Evolutionary conservation across 345 rosid genomes (phyloP), one percentile per base, ranked within the genome.

Genomic region (Viola odorata): DNA sequence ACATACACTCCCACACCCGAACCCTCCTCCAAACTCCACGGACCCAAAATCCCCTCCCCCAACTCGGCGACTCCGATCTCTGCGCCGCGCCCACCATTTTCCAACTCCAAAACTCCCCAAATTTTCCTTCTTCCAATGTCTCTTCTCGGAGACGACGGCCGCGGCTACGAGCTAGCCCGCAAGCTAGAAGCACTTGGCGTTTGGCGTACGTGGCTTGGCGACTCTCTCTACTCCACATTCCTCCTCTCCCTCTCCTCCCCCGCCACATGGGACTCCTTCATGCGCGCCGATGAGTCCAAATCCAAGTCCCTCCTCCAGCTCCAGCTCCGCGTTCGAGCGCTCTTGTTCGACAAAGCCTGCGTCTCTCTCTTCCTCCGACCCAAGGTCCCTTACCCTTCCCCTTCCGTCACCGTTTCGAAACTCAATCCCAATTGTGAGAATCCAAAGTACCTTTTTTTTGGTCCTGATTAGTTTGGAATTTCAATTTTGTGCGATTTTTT

Each of bases 121-220:
- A 2, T 23, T 23, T 23, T 23, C 32, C 2, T 23, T 23, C 32
- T 23, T 23, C 32, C 32, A 23, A 91, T 92, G 98, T 78, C 85
- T 12, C 77, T 92, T 5, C 88, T 92, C 42, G 98, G 98, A 65
- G 96, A 89, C 74, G 96, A 92, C 74, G 96, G 94, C 0, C 77
- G 79, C 54, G 96, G 96, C 36, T 92, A 71, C 78, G 96, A 87
- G 65, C 84, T 92, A 10, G 96, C 98, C 12, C 77, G 80, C 61
- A 78, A 67, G 75, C 96, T 89, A 1, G 96, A 92, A 70, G 57
- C 77, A 14, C 57, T 69, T 45, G 96, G 96, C 58, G 88, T 83
- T 5, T 92, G 96, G 96, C 78, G 84, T 51, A 38, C 74, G n/a
- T 92, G 98, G 96, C 88, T 92, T 0, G 98, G 98, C 50, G 96